Conservation (phyloP, 2,329 filamentous ascomycete species). For the Neofusicoccum kwambonambiense region DNA sequence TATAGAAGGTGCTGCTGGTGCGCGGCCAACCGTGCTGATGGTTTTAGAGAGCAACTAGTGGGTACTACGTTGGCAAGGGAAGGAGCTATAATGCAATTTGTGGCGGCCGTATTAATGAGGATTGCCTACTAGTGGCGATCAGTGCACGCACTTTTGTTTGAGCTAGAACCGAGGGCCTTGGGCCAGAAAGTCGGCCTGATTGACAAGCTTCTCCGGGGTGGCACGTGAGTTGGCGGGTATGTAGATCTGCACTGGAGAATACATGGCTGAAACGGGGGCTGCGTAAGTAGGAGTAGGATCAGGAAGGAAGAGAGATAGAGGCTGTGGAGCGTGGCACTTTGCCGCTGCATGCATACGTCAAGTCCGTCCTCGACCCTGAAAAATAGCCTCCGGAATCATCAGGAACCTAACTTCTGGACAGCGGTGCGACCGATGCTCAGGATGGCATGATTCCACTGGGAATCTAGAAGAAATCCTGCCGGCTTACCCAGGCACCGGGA, state of each 20-base stretch:
- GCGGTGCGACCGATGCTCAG: background rate
- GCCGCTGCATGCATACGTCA: background rate
- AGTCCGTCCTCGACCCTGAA: background rate
- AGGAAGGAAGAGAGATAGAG: background rate
- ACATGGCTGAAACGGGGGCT: constrained; percentile 3
- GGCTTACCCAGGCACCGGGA: background rate
- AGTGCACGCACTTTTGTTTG: background rate
- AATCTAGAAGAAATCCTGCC: background rate
- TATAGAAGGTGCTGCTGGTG: too few relatives aligned
- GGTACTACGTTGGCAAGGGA: background rate
- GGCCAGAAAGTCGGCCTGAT: background rate
- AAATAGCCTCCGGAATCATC: background rate
- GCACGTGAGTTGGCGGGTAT: background rate
- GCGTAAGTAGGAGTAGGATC: background rate
- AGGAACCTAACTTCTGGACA: background rate
- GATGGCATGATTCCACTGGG: background rate
- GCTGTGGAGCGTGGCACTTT: background rate
- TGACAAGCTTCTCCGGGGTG: background rate
- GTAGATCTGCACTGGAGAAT: background rate
- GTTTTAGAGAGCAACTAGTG: background rate
- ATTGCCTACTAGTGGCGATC: background rate
- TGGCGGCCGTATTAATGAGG: background rate
- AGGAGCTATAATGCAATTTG: background rate
- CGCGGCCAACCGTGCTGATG: too few relatives aligned
- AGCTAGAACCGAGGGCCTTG: background rate